A percentile compares a stretch with the other conserved stretches of the same genome.
phyloP scores from a whole-genome alignment of 2,329 filamentous ascomycete genomes.

The Fusarium continuum region DNA sequence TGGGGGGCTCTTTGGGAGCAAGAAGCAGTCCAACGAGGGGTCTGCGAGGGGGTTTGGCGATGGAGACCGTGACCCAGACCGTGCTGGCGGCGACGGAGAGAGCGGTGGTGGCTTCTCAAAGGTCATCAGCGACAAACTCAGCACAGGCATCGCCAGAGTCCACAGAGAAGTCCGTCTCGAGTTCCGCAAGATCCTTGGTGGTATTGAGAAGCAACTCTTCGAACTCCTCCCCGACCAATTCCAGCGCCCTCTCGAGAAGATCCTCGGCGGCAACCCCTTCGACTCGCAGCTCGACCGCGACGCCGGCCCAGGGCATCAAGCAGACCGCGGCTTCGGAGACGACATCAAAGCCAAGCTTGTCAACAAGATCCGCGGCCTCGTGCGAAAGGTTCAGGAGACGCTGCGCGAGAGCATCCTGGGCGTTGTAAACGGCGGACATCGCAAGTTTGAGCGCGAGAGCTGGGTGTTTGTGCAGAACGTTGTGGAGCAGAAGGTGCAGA shows the following conservation, averaged over 20 bases:
- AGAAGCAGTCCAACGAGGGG: constrained; percentile 48
- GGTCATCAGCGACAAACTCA: constrained; percentile 58
- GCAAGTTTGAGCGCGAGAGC: constrained; percentile 57
- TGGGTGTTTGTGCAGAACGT: constrained; percentile 58
- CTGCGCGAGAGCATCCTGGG: constrained; percentile 55
- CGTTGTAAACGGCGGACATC: constrained; percentile 57
- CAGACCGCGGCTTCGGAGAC: constrained; percentile 53
- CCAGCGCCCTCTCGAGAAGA: constrained; percentile 56
- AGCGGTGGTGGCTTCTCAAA: constrained; percentile 53
- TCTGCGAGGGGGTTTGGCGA: constrained; percentile 46
- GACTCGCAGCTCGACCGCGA: constrained; percentile 54
- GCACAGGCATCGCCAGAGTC: constrained; percentile 54
- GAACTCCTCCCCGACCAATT: constrained; percentile 56
- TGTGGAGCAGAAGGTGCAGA: constrained; percentile 57
- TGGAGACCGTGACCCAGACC: constrained; percentile 33
- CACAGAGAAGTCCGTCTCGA: constrained; percentile 57
- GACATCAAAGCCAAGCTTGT: constrained; percentile 56
- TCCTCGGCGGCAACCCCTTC: constrained; percentile 58
- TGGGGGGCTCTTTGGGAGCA: constrained; percentile 53
- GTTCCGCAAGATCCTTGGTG: constrained; percentile 55
- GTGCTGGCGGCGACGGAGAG: constrained; percentile 42
- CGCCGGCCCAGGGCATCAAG: constrained; percentile 29
- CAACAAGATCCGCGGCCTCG: constrained; percentile 54
- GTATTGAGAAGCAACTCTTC: constrained; percentile 57
- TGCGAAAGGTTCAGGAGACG: constrained; percentile 57